phyloP scores from a whole-genome alignment of 2,329 filamentous ascomycete genomes.

The Zasmidium angulare region DNA sequence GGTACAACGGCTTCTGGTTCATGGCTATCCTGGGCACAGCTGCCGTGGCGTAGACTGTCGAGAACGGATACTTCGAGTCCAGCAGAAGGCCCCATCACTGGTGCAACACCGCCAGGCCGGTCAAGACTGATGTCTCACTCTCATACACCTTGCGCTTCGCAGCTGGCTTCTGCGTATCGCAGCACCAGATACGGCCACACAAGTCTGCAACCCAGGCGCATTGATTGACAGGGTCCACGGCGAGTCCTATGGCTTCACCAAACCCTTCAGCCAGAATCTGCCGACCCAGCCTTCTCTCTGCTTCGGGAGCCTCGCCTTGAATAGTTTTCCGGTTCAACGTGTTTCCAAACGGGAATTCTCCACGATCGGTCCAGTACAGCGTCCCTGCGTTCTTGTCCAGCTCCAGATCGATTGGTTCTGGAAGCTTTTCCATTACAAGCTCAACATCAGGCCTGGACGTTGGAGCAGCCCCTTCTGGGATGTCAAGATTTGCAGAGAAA shows the following conservation, averaged over 20 bases:
- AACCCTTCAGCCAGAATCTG: conserved; percentile 24
- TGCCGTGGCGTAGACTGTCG: conserved; percentile 1
- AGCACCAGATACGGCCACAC: conserved; percentile 15
- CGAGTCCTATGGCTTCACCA: conserved; percentile 25
- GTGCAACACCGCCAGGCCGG: conserved; percentile 11
- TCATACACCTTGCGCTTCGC: conserved; percentile 19
- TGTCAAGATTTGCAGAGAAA: conserved; percentile 49
- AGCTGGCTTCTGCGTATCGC: conserved; percentile 12
- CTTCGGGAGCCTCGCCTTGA: conserved; percentile 11
- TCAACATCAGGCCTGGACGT: conserved; percentile 44
- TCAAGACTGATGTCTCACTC: conserved; percentile 12
- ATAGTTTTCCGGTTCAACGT: conserved; percentile 46
- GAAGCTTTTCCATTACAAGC: conserved; percentile 46
- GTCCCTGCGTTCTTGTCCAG: conserved; percentile 47
- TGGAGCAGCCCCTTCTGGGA: conserved; percentile 32
- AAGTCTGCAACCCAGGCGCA: conserved; percentile 20
- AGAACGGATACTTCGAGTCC: too few species aligned
- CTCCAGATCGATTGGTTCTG: conserved; percentile 60
- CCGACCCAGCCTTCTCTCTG: conserved; percentile 20
- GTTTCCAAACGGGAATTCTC: conserved; percentile 57
- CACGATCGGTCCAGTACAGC: conserved; percentile 63
- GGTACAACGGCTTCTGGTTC: conserved; percentile 16
- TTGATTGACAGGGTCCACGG: conserved; percentile 12
- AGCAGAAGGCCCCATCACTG: not conserved
- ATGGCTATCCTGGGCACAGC: conserved; percentile 14